Base-by-base conservation (phyloP, 495 filamentous ascomycete genomes). In the Penicillium paradoxum region DNA sequence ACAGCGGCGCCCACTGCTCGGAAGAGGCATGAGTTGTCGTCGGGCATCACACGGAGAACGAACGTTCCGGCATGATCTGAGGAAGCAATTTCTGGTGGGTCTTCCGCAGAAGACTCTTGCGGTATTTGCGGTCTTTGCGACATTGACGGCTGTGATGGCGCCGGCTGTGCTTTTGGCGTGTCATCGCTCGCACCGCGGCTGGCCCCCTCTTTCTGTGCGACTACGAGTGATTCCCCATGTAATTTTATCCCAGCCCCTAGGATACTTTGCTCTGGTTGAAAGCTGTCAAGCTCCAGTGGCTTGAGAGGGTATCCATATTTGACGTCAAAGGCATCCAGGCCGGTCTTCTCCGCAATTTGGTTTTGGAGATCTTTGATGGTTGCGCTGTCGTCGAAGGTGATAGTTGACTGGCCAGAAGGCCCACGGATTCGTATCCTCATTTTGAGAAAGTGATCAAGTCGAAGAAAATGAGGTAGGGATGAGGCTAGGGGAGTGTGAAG, bases 1-100 rank as follows among this genome's bases (percentile, higher is more conserved):
- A 96, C 78, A 3, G 89, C 88, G 45, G 83, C 85, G 46, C 85
- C 84, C 21, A 97, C 80, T 0, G 95, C 93, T 9, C 90, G 87
- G 68, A 97, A 98, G 53, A 97, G 83, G 69, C 93, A 98, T 39
- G 83, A 88, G 68, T 97, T 97, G 66, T 98, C 93, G 63, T 97
- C 93, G 9, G 91, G 89, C 93, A 98, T 97, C 30, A 97, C 89
- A 2, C 93, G 85, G 5, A 97, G 82, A 25, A 96, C 84, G 22
- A 91, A 70, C 0, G 81, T 88, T 22, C 83, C 83, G 9, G 73
- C 73, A 47, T 81, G 83, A 18, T 77, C 71, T 19, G 83, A 75
- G 3, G 89, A 72, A 0, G 81, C 73, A n/a, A 89, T 64, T 60
- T 89, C 86, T 0, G 88, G 88, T 6, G 87, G 82, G 57, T 91